phyloP scores from a whole-genome alignment of 192 early-diverging fungal species.

The Chytriomyces sp. region DNA sequence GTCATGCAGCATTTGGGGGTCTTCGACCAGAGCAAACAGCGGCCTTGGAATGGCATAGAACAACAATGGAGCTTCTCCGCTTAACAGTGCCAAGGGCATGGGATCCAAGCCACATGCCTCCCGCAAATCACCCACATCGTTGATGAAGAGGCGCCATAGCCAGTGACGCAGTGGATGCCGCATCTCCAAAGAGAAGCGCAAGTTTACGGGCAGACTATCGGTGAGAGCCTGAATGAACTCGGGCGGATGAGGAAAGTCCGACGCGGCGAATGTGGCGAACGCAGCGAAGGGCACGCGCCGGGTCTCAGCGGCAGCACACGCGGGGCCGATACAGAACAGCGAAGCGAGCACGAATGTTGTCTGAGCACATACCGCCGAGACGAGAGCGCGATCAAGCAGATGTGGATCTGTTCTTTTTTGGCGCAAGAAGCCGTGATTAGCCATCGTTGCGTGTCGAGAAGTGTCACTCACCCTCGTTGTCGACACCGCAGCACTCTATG shows the following conservation, averaged over 20 bases:
- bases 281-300: neutral
- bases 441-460: neutral
- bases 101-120: neutral
- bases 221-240: neutral
- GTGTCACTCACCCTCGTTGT: no score
- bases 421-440: neutral
- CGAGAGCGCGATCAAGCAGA: neutral
- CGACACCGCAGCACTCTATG: no score
- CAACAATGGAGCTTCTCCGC: neutral
- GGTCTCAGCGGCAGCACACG: neutral
- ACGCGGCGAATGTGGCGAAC: neutral
- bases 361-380: neutral
- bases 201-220: neutral
- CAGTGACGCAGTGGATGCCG: neutral
- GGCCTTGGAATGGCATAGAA: neutral
- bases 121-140: neutral
- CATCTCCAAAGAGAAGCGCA: no score
- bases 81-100: neutral
- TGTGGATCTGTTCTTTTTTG: neutral
- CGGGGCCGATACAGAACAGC: neutral
- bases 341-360: slow-evolving; percentile 2
- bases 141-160: slow-evolving; percentile 8
- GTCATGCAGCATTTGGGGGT: neutral
- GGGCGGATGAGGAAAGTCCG: slow-evolving; percentile 5
- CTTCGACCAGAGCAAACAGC: neutral